phyloP scores from a whole-genome alignment of 495 filamentous ascomycete genomes.

The Aspergillus mulundensis region DNA sequence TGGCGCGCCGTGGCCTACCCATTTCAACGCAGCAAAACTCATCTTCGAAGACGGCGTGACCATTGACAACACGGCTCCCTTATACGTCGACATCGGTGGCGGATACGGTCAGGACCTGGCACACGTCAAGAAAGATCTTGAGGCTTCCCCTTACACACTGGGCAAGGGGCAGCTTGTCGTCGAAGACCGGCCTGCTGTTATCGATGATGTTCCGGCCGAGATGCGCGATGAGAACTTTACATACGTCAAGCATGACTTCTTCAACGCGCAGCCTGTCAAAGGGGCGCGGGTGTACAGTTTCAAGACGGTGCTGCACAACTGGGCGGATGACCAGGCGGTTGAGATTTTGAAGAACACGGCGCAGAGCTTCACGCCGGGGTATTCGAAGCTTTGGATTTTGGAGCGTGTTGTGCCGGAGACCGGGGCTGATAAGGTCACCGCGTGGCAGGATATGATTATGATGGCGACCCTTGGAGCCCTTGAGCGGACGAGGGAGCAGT shows the following conservation, averaged over 20 bases:
- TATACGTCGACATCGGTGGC: background rate
- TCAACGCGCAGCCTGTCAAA: background rate
- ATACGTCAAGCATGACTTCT: background rate
- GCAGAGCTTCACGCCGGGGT: background rate
- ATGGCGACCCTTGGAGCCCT: slow-evolving; percentile 16
- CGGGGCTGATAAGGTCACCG: background rate
- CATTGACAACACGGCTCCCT: background rate
- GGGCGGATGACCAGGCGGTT: background rate
- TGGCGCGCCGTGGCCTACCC: background rate
- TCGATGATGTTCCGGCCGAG: background rate
- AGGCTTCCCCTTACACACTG: background rate
- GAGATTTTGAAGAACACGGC: background rate
- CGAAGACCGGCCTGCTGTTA: background rate
- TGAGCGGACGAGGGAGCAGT: slow-evolving; percentile 35
- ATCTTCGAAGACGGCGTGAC: background rate
- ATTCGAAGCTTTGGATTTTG: slow-evolving; percentile 1
- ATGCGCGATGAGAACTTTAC: background rate
- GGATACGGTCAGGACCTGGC: background rate
- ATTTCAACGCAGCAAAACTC: background rate
- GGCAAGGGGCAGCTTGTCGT: background rate
- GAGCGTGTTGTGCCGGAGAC: background rate
- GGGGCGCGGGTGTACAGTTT: background rate
- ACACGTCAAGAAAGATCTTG: background rate
- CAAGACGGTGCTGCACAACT: background rate
- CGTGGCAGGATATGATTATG: background rate